A percentile compares a stretch with the other conserved stretches of the same genome.
phyloP scores from a whole-genome alignment of 192 early-diverging fungal species.

The Diversispora eburnea region DNA sequence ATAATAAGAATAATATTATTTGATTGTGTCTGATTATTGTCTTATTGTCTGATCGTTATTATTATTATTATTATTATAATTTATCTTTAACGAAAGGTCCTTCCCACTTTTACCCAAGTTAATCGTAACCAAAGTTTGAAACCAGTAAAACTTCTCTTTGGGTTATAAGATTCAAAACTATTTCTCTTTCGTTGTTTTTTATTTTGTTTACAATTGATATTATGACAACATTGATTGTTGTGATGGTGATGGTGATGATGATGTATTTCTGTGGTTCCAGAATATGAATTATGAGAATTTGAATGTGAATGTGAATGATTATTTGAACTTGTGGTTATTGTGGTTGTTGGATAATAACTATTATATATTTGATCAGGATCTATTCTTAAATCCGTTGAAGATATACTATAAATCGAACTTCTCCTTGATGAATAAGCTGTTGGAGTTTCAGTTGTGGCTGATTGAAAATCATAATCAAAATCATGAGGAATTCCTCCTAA shows the following conservation, averaged over 20 bases:
- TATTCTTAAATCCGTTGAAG: background rate
- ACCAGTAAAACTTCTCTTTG: constrained; percentile 23
- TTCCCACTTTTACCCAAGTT: constrained; percentile 25
- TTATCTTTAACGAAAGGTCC: constrained; percentile 17
- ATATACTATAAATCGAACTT: constrained; percentile 22
- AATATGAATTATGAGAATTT: no score
- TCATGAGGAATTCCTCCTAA: constrained; percentile 10
- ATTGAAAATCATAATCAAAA: constrained; percentile 19
- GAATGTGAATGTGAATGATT: no score
- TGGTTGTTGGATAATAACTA: background rate
- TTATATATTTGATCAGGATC: background rate
- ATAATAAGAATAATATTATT: background rate
- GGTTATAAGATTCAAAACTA: constrained; percentile 12
- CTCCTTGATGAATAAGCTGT: constrained; percentile 13
- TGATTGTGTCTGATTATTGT: background rate
- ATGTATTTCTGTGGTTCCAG: no score
- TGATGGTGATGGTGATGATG: constrained; percentile 22
- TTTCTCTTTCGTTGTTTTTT: constrained; percentile 1
- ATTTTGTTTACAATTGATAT: constrained; percentile 5
- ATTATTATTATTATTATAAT: background rate
- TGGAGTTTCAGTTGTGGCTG: constrained; percentile 1
- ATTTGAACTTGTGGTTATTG: background rate
- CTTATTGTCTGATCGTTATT: no score
- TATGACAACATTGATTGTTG: constrained; percentile 9
- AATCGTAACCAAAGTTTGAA: constrained; percentile 26